Evolutionary conservation across 305 asterid genomes (phyloP).

Genomic region (Fraxinus albicans): DNA sequence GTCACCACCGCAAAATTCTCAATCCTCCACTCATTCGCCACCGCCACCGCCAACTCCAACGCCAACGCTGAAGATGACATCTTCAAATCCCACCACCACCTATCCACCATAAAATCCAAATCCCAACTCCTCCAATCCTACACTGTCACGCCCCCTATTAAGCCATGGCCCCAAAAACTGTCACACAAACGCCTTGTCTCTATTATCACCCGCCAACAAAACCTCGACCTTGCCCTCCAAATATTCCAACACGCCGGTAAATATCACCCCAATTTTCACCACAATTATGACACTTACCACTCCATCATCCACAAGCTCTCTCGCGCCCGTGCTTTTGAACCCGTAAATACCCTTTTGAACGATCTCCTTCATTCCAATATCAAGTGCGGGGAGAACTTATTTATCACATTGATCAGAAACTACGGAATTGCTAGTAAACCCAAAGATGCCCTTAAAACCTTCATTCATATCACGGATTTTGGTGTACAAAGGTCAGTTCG

Average conservation of each 20-base stretch:
- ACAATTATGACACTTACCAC: slow-evolving; percentile 66
- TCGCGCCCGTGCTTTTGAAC: slow-evolving; percentile 60
- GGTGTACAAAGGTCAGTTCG: slow-evolving; percentile 67
- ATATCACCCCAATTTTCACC: slow-evolving; percentile 60
- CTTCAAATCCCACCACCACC: slow-evolving; percentile 33
- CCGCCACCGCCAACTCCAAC: slow-evolving; percentile 20
- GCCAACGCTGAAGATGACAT: slow-evolving; percentile 17
- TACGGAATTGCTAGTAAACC: slow-evolving; percentile 82
- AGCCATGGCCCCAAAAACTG: slow-evolving; percentile 85
- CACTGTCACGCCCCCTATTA: slow-evolving; percentile 80
- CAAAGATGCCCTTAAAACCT: slow-evolving; percentile 56
- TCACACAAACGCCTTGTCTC: slow-evolving; percentile 64
- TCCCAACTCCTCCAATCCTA: slow-evolving; percentile 54
- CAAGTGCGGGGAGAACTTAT: slow-evolving; percentile 62
- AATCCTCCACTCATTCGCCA: slow-evolving; percentile 24
- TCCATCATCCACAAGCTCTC: slow-evolving; percentile 72
- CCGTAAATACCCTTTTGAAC: slow-evolving; percentile 48
- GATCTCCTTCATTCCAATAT: slow-evolving; percentile 43
- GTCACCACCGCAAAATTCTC: slow-evolving; percentile 21
- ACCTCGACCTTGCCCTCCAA: slow-evolving; percentile 69
- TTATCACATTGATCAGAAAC: slow-evolving; percentile 60
- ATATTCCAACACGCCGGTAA: slow-evolving; percentile 75
- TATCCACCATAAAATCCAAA: slow-evolving; percentile 51
- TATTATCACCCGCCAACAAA: slow-evolving; percentile 62
- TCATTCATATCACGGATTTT: slow-evolving; percentile 57